These are phyloP conservation scores for Apiospora saccharicola DNA, from an alignment of 2,329 filamentous ascomycete species.

Conservation along the genomic window DNA sequence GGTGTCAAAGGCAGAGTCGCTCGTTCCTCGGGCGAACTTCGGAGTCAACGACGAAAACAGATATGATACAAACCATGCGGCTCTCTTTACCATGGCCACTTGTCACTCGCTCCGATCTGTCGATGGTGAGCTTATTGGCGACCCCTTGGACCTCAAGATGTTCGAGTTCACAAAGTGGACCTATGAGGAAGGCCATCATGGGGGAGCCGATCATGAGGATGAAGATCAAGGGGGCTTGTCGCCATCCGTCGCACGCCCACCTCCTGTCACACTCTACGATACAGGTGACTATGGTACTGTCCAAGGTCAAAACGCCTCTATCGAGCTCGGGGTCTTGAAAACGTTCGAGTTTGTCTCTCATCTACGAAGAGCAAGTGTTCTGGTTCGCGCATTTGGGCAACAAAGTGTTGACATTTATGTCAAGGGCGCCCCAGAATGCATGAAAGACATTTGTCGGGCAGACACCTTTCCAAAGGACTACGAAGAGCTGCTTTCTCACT, in stretches of 20 bases:
- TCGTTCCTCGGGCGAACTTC: conserved; percentile 56
- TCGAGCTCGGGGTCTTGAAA: conserved; percentile 90
- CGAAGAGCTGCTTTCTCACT: conserved; percentile 85
- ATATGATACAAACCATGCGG: conserved; percentile 58
- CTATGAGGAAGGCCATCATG: conserved; percentile 86
- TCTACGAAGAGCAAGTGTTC: conserved; percentile 87
- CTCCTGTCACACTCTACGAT: conserved; percentile 64
- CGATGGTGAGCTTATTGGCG: conserved; percentile 88
- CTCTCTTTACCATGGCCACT: conserved; percentile 94
- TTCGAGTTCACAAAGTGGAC: conserved; percentile 95
- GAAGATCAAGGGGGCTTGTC: conserved; percentile 79
- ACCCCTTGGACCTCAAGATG: conserved; percentile 97
- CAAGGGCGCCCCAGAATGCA: conserved; percentile 95
- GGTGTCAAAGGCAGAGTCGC: conserved; percentile 67
- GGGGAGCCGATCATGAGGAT: conserved; percentile 68
- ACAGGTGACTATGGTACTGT: conserved; percentile 39
- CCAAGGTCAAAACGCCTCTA: conserved; percentile 49
- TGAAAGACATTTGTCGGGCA: conserved; percentile 88
- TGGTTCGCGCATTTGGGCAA: conserved; percentile 87
- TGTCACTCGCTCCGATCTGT: conserved; percentile 91
- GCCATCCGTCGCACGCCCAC: conserved; percentile 89
- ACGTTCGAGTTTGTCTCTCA: conserved; percentile 96
- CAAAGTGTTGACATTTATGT: conserved; percentile 88
- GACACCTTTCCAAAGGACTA: conserved; percentile 89
- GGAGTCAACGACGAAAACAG: conserved; percentile 41